Evolutionary conservation across 2,329 filamentous ascomycete species (phyloP), one percentile per base, ranked within the genome.

Genomic region (Gremmenia infestans): DNA sequence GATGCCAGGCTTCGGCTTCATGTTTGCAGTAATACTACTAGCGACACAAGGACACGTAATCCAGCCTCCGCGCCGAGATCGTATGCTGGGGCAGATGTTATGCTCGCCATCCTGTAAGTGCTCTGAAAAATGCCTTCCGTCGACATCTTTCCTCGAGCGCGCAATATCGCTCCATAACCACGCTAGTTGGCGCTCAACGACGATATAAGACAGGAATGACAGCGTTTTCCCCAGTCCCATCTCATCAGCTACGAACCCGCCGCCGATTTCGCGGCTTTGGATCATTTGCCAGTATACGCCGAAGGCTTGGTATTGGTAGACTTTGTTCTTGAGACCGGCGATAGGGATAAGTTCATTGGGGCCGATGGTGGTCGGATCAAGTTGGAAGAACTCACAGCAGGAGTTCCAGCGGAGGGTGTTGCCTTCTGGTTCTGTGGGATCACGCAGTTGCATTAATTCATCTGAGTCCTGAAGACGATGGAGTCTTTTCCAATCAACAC

Each of bases 201-300:
- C 58, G n/a, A 80, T 71, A 0, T 79, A 67, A 0, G 77, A 73
- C 4, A 82, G 65, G 3, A 77, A 72, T 0, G 74, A 75, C 2
- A 81, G 63, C 0, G 79, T 75, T 58, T 83, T 83, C 0, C 80
- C 80, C 71, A 82, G 76, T 0, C 80, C 80, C 79, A 81, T 82
- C 50, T 81, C 79, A 61, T 83, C 80, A 0, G 78, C 79, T 0
- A 82, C 63, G n/a, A 82, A 76, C 45, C 68, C 73, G 28, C 88
- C 88, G 8, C 83, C 76, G 3, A 83, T 82, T 62, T 88, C 80
- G 2, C 63, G 49, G 11, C 56, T 57, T 35, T 47, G 58, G 15
- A 37, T 53, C 60, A 65, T 61, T 45, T 63, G 63, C 61, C 61
- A 65, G 22, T 54, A 65, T 4, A 63, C 55, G 5, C 52, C 59